phyloP scores from a whole-genome alignment of 2,329 filamentous ascomycete genomes.

The Aureobasidium musti region DNA sequence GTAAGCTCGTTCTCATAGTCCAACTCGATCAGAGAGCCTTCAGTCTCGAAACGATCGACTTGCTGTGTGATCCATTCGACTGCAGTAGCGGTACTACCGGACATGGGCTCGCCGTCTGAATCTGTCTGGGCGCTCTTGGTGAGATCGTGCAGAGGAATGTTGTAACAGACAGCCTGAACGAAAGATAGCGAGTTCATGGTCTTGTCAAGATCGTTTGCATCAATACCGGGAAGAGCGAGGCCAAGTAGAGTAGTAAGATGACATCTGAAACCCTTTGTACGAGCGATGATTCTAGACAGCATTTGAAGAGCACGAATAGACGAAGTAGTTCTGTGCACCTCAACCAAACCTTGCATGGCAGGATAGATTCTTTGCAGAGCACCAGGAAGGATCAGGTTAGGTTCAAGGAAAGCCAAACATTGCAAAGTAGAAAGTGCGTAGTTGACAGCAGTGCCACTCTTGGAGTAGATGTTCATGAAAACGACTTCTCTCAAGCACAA shows the following conservation, averaged over 20 bases:
- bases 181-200: constrained; percentile 93
- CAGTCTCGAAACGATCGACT: constrained; percentile 88
- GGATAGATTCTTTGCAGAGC: constrained; percentile 96
- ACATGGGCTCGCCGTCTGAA: constrained; percentile 39
- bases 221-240: constrained; percentile 88
- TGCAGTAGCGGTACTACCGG: constrained; percentile 59
- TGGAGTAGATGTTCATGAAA: constrained; percentile 98
- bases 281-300: constrained; percentile 85
- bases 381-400: constrained; percentile 85
- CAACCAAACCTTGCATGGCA: constrained; percentile 91
- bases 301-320: constrained; percentile 90
- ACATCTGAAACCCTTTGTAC: constrained; percentile 93
- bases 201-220: constrained; percentile 96
- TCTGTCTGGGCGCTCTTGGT: constrained; percentile 56
- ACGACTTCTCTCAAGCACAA: constrained; percentile 85
- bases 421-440: constrained; percentile 91
- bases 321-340: constrained; percentile 94
- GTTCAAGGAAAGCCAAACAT: constrained; percentile 85
- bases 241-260: constrained; percentile 94
- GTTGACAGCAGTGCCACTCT: constrained; percentile 87
- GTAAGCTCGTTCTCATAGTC: constrained; percentile 80
- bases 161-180: constrained; percentile 93
- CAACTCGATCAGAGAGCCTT: constrained; percentile 80
- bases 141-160: constrained; percentile 86
- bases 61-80: constrained; percentile 93